Evolutionary conservation across 2,329 filamentous ascomycete species (phyloP).

Genomic region (Sarocladium brachiariae): DNA sequence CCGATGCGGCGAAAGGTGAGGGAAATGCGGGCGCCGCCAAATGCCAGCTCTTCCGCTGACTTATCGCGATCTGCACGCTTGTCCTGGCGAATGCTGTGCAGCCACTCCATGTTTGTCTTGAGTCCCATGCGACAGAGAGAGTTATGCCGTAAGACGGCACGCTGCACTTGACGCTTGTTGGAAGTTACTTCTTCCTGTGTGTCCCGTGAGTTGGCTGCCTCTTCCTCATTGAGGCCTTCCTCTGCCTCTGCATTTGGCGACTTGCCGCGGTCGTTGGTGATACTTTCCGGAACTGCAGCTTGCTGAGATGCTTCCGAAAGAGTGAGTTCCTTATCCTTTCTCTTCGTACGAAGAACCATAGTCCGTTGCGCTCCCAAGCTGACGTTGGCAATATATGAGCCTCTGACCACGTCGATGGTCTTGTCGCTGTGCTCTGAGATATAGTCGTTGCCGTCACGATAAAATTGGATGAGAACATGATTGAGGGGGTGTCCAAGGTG

Average conservation of each 20-base stretch:
- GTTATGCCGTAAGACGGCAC: constrained; percentile 75
- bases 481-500: constrained; percentile 76
- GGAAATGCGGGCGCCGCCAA: constrained; percentile 72
- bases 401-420: constrained; percentile 78
- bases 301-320: constrained; percentile 11
- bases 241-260: background rate
- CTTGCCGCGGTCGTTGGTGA: constrained; percentile 1
- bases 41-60: constrained; percentile 61
- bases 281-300: background rate
- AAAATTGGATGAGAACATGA: constrained; percentile 87
- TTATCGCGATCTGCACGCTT: constrained; percentile 67
- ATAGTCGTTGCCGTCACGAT: constrained; percentile 81
- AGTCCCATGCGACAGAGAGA: constrained; percentile 80
- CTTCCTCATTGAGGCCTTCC: constrained; percentile 6
- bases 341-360: constrained; percentile 85
- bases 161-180: constrained; percentile 50
- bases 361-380: constrained; percentile 87
- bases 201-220: constrained; percentile 14
- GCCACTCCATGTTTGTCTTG: constrained; percentile 75
- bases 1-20: constrained; percentile 86
- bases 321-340: constrained; percentile 33
- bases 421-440: constrained; percentile 98
- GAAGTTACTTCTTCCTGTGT: background rate
- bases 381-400: constrained; percentile 83
- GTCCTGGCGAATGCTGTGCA: constrained; percentile 88